Evolutionary conservation across 106 monocot species (phyloP).

Genomic region (Vanilla planifolia): DNA sequence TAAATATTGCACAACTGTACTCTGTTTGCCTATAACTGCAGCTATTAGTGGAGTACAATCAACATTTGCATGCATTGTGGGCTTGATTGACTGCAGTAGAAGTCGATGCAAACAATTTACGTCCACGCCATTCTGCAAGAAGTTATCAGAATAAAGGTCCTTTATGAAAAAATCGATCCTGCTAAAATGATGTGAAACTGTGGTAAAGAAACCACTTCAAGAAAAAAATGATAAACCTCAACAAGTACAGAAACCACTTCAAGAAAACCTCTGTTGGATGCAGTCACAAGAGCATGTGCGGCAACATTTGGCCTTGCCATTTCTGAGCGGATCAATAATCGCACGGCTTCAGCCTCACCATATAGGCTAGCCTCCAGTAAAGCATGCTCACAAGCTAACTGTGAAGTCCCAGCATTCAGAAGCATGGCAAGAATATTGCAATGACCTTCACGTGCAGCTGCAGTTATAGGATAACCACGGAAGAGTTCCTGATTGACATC

Average conservation of each 20-base stretch:
- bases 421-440: conserved; percentile 39
- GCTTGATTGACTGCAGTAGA: conserved; percentile 49
- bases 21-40: conserved; percentile 47
- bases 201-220: not conserved
- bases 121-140: conserved; percentile 51
- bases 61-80: conserved; percentile 50
- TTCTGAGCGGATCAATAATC: conserved; percentile 40
- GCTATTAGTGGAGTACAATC: conserved; percentile 61
- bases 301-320: conserved; percentile 25
- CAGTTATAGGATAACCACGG: conserved; percentile 53
- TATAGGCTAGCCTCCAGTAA: conserved; percentile 44
- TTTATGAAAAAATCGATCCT: not conserved
- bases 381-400: conserved; percentile 52
- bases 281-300: conserved; percentile 46
- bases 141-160: not conserved
- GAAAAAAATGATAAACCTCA: conserved; percentile 20
- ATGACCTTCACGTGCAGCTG: conserved; percentile 58
- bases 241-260: conserved; percentile 37
- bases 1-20: conserved; percentile 36
- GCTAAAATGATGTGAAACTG: not conserved
- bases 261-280: conserved; percentile 53
- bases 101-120: conserved; percentile 35
- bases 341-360: conserved; percentile 34
- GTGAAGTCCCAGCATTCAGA: conserved; percentile 40
- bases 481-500: conserved; percentile 57